Conservation (phyloP, 2,329 filamentous ascomycete species). For the Remersonia thermophila region DNA sequence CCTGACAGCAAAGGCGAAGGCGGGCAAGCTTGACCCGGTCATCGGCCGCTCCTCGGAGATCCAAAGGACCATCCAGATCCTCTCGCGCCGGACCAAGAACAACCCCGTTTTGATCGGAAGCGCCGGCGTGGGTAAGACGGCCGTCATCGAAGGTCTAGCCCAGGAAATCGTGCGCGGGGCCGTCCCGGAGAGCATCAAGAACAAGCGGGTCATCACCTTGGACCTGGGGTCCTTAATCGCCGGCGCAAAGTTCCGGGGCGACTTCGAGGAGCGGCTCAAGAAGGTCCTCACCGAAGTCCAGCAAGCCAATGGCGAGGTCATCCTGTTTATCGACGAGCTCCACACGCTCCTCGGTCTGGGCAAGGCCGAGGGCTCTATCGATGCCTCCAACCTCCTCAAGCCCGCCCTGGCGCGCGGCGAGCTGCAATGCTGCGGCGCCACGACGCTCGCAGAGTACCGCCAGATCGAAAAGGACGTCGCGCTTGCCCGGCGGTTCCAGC, state of each 20-base stretch:
- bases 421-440: slow-evolving; percentile 89
- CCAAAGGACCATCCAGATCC: slow-evolving; percentile 83
- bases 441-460: slow-evolving; percentile 84
- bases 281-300: slow-evolving; percentile 84
- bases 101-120: slow-evolving; percentile 90
- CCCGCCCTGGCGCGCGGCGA: slow-evolving; percentile 87
- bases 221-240: slow-evolving; percentile 90
- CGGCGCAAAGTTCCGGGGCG: slow-evolving; percentile 87
- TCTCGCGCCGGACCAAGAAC: slow-evolving; percentile 89
- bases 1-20: slow-evolving; percentile 70
- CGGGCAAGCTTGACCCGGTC: slow-evolving; percentile 88
- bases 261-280: slow-evolving; percentile 91
- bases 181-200: slow-evolving; percentile 90
- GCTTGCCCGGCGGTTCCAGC: slow-evolving; percentile 82
- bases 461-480: slow-evolving; percentile 94
- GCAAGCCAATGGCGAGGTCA: slow-evolving; percentile 76
- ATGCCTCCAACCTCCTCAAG: slow-evolving; percentile 89
- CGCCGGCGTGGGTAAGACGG: slow-evolving; percentile 87
- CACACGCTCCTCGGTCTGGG: slow-evolving; percentile 85
- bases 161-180: slow-evolving; percentile 83
- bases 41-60: slow-evolving; percentile 90
- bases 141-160: slow-evolving; percentile 80
- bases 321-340: slow-evolving; percentile 89
- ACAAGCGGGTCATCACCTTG: slow-evolving; percentile 77
- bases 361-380: slow-evolving; percentile 91